phyloP scores from a whole-genome alignment of 108 stramenopile genomes.

The Cyclostephanos tholiformis region DNA sequence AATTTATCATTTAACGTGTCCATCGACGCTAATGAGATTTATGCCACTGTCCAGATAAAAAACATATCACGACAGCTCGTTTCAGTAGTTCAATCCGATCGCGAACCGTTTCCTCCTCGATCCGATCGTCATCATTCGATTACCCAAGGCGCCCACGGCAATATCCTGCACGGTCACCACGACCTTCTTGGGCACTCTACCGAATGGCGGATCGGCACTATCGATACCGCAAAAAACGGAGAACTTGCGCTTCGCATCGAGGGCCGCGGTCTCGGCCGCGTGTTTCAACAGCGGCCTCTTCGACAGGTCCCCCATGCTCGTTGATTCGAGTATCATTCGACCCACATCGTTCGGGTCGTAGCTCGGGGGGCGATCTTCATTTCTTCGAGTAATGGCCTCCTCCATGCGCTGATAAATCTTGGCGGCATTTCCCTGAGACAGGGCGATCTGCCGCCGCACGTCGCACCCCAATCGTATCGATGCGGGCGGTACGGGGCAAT shows the following conservation, averaged over 20 bases:
- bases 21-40: too few relatives aligned
- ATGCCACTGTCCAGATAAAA: background rate
- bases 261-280: conserved; percentile 61
- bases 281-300: conserved; percentile 59
- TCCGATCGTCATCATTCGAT: conserved; percentile 18
- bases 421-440: conserved; percentile 79
- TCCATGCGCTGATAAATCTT: conserved; percentile 82
- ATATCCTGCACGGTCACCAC: conserved; percentile 35
- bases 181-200: conserved; percentile 66
- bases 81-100: conserved; percentile 18
- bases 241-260: conserved; percentile 74
- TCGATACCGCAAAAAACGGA: conserved; percentile 79
- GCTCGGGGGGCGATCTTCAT: conserved; percentile 30
- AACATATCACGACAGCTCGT: too few relatives aligned
- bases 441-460: conserved; percentile 74
- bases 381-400: conserved; percentile 73
- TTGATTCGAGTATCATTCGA: conserved; percentile 41
- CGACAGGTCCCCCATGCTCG: conserved; percentile 71
- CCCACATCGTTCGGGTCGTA: conserved; percentile 45
- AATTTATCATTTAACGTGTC: too few relatives aligned
- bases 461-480: conserved; percentile 78
- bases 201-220: conserved; percentile 65
- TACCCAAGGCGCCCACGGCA: conserved; percentile 17
- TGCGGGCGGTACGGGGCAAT: conserved; percentile 52
- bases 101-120: conserved; percentile 26